phyloP scores from a whole-genome alignment of 805 yeast species.

The Ogataea parapolymorpha region DNA sequence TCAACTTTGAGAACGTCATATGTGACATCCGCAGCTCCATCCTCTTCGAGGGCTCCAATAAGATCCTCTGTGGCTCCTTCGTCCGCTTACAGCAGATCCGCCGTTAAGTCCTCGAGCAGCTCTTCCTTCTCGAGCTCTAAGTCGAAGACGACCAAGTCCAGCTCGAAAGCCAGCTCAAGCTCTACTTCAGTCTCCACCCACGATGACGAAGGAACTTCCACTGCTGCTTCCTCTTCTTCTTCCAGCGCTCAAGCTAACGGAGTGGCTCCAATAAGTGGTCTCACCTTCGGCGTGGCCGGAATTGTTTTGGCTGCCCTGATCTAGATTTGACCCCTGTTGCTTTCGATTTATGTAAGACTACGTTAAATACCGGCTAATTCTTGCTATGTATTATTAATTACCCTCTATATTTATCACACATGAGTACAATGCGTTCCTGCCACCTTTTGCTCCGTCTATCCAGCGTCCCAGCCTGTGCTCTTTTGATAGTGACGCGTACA shows the following conservation, averaged over 20 bases:
- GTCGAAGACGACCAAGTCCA: conserved; percentile 1
- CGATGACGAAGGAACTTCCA: conserved; percentile 10
- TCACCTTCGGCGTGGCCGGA: conserved; percentile 35
- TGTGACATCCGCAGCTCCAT: conserved; percentile 17
- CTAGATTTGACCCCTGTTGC: conserved; percentile 17
- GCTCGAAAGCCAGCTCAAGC: conserved; percentile 6
- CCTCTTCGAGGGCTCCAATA: conserved; percentile 10
- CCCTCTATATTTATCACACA: conserved; percentile 39
- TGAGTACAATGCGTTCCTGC: conserved; percentile 70
- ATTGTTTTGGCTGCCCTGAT: conserved; percentile 36
- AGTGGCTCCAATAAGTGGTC: conserved; percentile 30
- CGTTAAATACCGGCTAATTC: conserved; percentile 10
- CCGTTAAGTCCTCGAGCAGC: conserved; percentile 7
- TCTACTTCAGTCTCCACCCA: conserved; percentile 9
- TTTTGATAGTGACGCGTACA: conserved; percentile 70
- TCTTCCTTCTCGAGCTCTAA: neutral
- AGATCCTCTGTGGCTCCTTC: neutral
- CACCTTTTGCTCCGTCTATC: conserved; percentile 59
- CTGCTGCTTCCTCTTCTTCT: conserved; percentile 25
- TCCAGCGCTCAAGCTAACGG: conserved; percentile 33
- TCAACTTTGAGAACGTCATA: conserved; percentile 38
- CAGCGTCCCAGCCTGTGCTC: conserved; percentile 91
- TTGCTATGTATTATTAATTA: conserved; percentile 8
- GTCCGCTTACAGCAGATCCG: conserved; percentile 8
- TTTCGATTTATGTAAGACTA: conserved; percentile 7